These are phyloP conservation scores for Scedosporium aurantiacum DNA, from an alignment of 2,329 filamentous ascomycete species.

Conservation along the genomic window DNA sequence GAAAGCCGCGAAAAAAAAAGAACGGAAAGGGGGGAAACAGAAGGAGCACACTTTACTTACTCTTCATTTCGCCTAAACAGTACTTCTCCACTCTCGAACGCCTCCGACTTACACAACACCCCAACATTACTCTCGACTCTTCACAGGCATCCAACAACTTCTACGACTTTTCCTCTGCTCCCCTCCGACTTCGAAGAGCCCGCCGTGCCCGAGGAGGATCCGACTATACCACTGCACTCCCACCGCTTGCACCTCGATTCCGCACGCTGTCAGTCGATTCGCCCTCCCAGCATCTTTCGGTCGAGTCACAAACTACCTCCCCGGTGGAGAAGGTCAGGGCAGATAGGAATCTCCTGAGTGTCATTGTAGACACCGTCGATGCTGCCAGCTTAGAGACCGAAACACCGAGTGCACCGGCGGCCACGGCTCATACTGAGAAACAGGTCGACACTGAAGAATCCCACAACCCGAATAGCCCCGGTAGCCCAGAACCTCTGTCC, in stretches of 20 bases:
- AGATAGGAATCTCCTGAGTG: background rate
- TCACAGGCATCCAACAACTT: slow-evolving; percentile 2
- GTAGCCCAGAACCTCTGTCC: slow-evolving; percentile 14
- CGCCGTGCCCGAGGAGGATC: background rate
- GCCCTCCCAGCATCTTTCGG: background rate
- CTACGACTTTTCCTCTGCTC: slow-evolving; percentile 3
- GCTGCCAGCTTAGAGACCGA: background rate
- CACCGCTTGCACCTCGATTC: background rate
- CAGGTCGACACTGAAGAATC: background rate
- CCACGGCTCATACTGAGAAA: background rate
- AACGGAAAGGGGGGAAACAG: background rate
- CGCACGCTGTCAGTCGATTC: slow-evolving; percentile 5
- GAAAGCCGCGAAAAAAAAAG: background rate
- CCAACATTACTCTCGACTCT: slow-evolving; percentile 21
- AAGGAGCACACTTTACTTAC: background rate
- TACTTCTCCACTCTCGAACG: slow-evolving; percentile 66
- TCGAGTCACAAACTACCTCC: background rate
- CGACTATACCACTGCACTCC: background rate
- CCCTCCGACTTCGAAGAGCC: background rate
- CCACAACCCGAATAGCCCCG: slow-evolving; percentile 16
- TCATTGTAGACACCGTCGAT: slow-evolving; percentile 25
- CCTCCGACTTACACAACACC: slow-evolving; percentile 42
- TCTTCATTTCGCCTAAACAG: slow-evolving; percentile 25
- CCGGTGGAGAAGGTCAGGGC: background rate
- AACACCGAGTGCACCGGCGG: background rate